phyloP scores from a whole-genome alignment of 1,139 yeast species.

The Kodamaea arcana region DNA sequence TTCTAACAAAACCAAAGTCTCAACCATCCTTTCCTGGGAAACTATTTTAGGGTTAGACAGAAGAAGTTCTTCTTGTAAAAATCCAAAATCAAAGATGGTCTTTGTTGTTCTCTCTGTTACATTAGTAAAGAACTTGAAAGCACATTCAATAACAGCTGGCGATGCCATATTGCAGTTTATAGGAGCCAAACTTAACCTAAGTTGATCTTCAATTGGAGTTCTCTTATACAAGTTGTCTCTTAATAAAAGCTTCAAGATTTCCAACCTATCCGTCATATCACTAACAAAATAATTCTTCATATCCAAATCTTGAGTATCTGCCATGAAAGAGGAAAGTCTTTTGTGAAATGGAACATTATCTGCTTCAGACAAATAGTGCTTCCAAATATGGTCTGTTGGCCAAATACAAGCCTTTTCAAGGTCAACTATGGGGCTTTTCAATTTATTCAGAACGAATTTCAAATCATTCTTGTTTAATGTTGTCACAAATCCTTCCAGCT shows the following conservation, averaged over 20 bases:
- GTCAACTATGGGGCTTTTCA: conserved; percentile 44
- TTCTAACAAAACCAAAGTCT: conserved; percentile 53
- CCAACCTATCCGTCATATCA: conserved; percentile 41
- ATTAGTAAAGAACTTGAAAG: conserved; percentile 31
- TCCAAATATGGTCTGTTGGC: conserved; percentile 69
- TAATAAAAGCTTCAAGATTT: conserved; percentile 44
- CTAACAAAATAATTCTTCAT: conserved; percentile 35
- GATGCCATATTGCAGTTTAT: conserved; percentile 30
- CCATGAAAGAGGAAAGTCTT: conserved; percentile 46
- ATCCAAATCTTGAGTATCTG: conserved; percentile 22
- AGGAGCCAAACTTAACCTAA: conserved; percentile 60
- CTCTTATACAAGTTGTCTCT: conserved; percentile 22
- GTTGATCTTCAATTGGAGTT: conserved; percentile 48
- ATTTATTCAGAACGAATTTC: conserved; percentile 36
- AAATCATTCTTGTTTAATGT: conserved; percentile 47
- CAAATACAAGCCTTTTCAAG: conserved; percentile 57
- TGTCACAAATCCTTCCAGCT: conserved; percentile 58
- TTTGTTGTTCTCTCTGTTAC: conserved; percentile 37
- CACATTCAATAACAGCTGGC: conserved; percentile 22
- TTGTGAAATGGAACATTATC: conserved; percentile 43
- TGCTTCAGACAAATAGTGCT: conserved; percentile 51
- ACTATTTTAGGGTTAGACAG: conserved; percentile 19
- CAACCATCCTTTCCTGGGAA: conserved; percentile 23
- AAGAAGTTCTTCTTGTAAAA: conserved; percentile 31
- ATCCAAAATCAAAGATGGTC: conserved; percentile 41